A percentile compares a stretch with the other conserved stretches of the same genome.
Evolutionary conservation across 2,329 filamentous ascomycete genomes (phyloP).

Genomic region (Aspergillus intermedius): DNA sequence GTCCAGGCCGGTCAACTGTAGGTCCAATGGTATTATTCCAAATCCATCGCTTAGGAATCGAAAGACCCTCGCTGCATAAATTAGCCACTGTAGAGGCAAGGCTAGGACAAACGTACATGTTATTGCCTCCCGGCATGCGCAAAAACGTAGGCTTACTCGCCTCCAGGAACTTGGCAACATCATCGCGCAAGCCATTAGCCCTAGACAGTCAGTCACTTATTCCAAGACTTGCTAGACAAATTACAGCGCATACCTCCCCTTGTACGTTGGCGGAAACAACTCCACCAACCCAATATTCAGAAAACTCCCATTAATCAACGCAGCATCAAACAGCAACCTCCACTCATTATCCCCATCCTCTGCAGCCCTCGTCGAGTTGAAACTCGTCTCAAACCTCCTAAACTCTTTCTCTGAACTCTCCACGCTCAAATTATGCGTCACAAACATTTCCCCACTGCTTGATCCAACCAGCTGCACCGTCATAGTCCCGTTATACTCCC

Average conservation of each 20-base stretch:
- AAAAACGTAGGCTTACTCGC: constrained; percentile 53
- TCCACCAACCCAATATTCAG: constrained; percentile 22
- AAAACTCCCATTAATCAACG: constrained; percentile 12
- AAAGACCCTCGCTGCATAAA: constrained; percentile 17
- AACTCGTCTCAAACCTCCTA: constrained; percentile 14
- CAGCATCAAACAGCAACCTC: constrained; percentile 21
- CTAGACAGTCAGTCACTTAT: constrained; percentile 3
- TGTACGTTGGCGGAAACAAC: constrained; percentile 22
- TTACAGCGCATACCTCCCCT: constrained; percentile 8
- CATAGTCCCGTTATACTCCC: constrained; percentile 20
- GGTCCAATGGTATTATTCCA: constrained; percentile 41
- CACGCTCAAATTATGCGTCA: constrained; percentile 21
- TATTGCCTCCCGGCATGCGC: constrained; percentile 61
- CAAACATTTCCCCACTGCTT: constrained; percentile 18
- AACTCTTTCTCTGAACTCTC: constrained; percentile 1
- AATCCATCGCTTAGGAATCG: constrained; percentile 27
- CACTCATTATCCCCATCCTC: constrained; percentile 23
- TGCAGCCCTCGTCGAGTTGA: constrained; percentile 14
- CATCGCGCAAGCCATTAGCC: constrained; percentile 51
- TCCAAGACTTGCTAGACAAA: background rate
- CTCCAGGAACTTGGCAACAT: constrained; percentile 50
- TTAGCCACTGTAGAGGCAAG: background rate
- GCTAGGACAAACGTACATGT: constrained; percentile 35
- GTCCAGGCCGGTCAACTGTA: constrained; percentile 45
- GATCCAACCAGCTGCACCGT: constrained; percentile 22